These are phyloP conservation scores for Macrolepiota fuliginosa DNA, from an alignment of 768 basidiomycete species.

Conservation along the genomic window DNA sequence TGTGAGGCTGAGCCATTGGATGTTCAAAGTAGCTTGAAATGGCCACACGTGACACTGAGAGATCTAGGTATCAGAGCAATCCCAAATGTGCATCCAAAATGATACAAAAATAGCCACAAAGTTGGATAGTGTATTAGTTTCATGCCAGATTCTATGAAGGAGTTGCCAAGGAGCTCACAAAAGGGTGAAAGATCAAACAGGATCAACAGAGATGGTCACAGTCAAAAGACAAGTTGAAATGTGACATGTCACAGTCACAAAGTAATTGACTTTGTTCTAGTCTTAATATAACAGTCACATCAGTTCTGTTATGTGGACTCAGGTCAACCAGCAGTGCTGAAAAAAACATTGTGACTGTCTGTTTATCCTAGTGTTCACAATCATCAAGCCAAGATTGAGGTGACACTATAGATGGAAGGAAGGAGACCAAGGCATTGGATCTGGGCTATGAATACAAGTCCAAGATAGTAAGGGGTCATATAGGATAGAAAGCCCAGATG, in stretches of 20 bases:
- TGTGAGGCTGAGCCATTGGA: neutral
- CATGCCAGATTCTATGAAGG: slow-evolving; percentile 24
- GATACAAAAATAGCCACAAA: neutral
- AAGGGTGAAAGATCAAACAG: neutral
- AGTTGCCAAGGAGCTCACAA: slow-evolving; percentile 6
- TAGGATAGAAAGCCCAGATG: too few relatives aligned
- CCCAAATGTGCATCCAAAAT: neutral
- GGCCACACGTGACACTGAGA: neutral
- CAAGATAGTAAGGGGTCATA: too few relatives aligned
- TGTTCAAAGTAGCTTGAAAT: too few relatives aligned
- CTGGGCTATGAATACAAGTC: too few relatives aligned
- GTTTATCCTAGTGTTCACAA: too few relatives aligned
- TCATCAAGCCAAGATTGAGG: too few relatives aligned
- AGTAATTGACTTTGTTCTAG: neutral
- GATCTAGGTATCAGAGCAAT: neutral
- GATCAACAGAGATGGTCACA: neutral
- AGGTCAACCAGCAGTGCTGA: too few relatives aligned
- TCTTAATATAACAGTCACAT: too few relatives aligned
- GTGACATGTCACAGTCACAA: neutral
- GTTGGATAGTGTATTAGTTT: neutral
- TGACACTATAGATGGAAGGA: too few relatives aligned
- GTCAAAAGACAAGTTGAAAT: neutral
- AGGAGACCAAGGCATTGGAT: too few relatives aligned
- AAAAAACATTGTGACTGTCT: too few relatives aligned
- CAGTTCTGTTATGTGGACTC: too few relatives aligned